These are phyloP conservation scores for Pyrenophora teres DNA, from an alignment of 2,329 filamentous ascomycete genomes.

Conservation along the genomic window DNA sequence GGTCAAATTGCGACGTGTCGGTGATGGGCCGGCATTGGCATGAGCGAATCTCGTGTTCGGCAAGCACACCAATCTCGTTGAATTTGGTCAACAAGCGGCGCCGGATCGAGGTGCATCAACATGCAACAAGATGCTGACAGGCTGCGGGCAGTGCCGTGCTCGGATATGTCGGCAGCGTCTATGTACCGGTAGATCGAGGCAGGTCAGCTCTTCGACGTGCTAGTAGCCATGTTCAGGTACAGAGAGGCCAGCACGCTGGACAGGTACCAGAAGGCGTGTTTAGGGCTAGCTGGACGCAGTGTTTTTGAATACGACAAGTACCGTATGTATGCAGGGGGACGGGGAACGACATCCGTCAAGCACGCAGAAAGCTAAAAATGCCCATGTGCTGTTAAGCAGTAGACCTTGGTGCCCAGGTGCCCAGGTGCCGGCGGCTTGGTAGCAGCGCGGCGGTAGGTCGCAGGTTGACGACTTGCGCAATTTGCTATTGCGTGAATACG, in stretches of 20 bases:
- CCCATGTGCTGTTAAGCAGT: too few relatives aligned
- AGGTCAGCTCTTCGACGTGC: too few relatives aligned
- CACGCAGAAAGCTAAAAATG: neutral
- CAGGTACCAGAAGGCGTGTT: neutral
- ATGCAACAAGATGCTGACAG: slow-evolving; percentile 5
- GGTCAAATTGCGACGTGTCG: slow-evolving; percentile 1
- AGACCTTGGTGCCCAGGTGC: too few relatives aligned
- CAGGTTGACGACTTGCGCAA: too few relatives aligned
- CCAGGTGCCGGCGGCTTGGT: too few relatives aligned
- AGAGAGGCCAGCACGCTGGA: too few relatives aligned
- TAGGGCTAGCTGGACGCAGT: slow-evolving; percentile 1
- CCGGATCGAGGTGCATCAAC: slow-evolving; percentile 1
- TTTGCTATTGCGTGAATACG: too few relatives aligned
- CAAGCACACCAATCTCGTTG: slow-evolving; percentile 8
- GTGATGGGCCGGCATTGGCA: slow-evolving; percentile 2
- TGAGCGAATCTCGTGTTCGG: neutral
- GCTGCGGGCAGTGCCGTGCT: too few relatives aligned
- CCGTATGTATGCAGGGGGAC: neutral
- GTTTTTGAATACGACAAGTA: slow-evolving; percentile 10
- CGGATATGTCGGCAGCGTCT: too few relatives aligned
- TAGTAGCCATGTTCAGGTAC: too few relatives aligned
- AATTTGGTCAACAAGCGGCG: neutral
- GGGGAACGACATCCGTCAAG: slow-evolving; percentile 1
- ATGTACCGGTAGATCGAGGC: too few relatives aligned
- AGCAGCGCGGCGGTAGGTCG: too few relatives aligned